Base-by-base conservation (phyloP, 305 asterid genomes). In the Coffea humblotiana region DNA sequence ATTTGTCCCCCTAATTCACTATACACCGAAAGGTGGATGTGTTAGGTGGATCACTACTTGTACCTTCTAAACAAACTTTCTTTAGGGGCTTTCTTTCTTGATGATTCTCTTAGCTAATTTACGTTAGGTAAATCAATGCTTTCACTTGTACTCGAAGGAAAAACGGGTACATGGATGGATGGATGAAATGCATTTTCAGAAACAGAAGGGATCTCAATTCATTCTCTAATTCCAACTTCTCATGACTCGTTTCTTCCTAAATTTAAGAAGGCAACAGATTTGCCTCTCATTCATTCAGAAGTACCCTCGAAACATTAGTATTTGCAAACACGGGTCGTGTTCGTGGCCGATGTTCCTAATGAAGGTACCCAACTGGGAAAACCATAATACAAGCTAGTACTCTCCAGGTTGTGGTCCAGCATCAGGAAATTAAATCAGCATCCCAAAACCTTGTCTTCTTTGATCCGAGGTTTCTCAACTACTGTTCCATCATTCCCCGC, bases 401-500 rank as follows among this genome's bases (percentile, higher is more conserved):
- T 3, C 32, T 61, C 2, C 35, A 1, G n/a, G 43, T 37, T 37
- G 43, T 4, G 43, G 43, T 37, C 6, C 13, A 64, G 37, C 70
- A 64, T 11, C 68, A 61, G 29, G 4, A 29, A 27, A 29, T 29
- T 29, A 29, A 29, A 64, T 78, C 49, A 84, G 32, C 87, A 81
- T 43, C 87, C 87, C 87, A 84, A 81, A 32, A 81, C 74, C 63
- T 81, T 78, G 68, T 75, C 45, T 1, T 78, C 76, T 63, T 78
- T 70, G 21, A 49, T 63, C 48, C 52, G 72, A 32, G 80, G 78
- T 71, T 84, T 84, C 35, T 81, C 84, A 29, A 49, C 85, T 25
- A 81, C 83, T 1, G 63, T 72, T 37, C 87, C 85, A 52, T 84
- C 87, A 58, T 84, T 84, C 13, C 85, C 85, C 8, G 85, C 85